Evolutionary conservation across 2,329 filamentous ascomycete species (phyloP), one percentile per base, ranked within the genome.

Genomic region (Helminthosporium solani): DNA sequence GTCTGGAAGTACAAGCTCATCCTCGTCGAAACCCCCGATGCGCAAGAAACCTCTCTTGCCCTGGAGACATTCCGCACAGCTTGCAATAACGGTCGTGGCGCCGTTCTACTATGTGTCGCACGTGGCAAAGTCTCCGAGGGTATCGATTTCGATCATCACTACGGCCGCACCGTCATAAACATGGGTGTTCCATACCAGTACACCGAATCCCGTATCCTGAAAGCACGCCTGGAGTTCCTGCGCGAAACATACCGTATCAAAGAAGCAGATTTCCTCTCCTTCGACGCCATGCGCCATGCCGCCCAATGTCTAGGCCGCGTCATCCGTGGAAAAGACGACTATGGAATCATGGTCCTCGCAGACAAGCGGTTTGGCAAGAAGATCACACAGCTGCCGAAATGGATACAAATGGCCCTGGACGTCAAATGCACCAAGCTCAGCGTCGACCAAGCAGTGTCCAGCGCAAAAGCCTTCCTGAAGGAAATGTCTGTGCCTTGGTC

Each of bases 1-100:
- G 90, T 99, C 25, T 99, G 94, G 94, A 96, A 96, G 71, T 96
- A 96, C 77, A 99, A 99, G 70, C 81, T 99, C 55, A 96, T 99
- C 56, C 80, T 99, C 7, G 94, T 99, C 49, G 94, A 99, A 75
- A 99, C 95, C 0, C 94, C 94, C 0, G 94, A 99, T 68, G 90
- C 90, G 1, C 94, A 99, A 71, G 94, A 99, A 73, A 99, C 94
- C 0, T 95, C 91, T 0, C 79, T 99, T 6, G 94, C 94, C 0
- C 78, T 99, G 7, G 94, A 99, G 71, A 97, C 94, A 0, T 99
- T 96, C 72, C 87, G 94, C 46, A 97, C 92, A 7, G 95, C 95
- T 2, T 99, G 94, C 71, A 96, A 90, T 75, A 99, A 99, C 65
- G 95, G 94, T 12, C 84, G 95, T 46, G 94, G 94, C 15, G 95